phyloP scores from a whole-genome alignment of 2,329 filamentous ascomycete genomes.

The Aspergillus sp. region DNA sequence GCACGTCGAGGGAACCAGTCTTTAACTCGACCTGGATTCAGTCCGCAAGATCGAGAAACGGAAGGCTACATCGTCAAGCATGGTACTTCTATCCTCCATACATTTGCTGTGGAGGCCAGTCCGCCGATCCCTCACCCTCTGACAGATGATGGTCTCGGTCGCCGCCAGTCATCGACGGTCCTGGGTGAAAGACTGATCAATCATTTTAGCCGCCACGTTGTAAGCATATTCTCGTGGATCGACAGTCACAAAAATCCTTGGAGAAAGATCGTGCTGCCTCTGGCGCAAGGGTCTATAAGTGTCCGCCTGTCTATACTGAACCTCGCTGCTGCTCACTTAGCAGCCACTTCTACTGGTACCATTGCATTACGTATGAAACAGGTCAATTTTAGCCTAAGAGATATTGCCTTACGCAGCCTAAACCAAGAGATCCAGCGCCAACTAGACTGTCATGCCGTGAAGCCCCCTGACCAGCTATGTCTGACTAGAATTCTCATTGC shows the following conservation, averaged over 20 bases:
- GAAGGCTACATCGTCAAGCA: neutral
- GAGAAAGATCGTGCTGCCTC: constrained; percentile 26
- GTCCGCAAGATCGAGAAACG: neutral
- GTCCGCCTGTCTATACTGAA: constrained; percentile 25
- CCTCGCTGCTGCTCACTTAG: constrained; percentile 24
- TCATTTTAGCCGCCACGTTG: constrained; percentile 25
- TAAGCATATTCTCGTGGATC: constrained; percentile 26
- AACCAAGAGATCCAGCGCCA: constrained; percentile 15
- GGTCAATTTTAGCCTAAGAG: neutral
- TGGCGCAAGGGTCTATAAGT: constrained; percentile 21
- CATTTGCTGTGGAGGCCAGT: too few relatives aligned
- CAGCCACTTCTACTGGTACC: constrained; percentile 7
- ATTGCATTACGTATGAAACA: neutral
- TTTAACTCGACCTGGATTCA: constrained; percentile 9
- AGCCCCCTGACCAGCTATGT: neutral
- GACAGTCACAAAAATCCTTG: constrained; percentile 28
- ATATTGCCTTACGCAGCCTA: constrained; percentile 7
- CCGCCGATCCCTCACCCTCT: neutral
- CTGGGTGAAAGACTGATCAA: constrained; percentile 21
- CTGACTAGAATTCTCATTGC: constrained; percentile 19
- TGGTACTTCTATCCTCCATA: too few relatives aligned
- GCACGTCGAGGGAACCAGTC: neutral
- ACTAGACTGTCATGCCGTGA: neutral
- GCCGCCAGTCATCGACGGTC: neutral
- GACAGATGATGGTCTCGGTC: neutral